Percentiles rank a stretch among this genome's conserved stretches.
Conservation (phyloP, 1,139 yeast genomes). For the Magnusiomyces suaveolens region DNA sequence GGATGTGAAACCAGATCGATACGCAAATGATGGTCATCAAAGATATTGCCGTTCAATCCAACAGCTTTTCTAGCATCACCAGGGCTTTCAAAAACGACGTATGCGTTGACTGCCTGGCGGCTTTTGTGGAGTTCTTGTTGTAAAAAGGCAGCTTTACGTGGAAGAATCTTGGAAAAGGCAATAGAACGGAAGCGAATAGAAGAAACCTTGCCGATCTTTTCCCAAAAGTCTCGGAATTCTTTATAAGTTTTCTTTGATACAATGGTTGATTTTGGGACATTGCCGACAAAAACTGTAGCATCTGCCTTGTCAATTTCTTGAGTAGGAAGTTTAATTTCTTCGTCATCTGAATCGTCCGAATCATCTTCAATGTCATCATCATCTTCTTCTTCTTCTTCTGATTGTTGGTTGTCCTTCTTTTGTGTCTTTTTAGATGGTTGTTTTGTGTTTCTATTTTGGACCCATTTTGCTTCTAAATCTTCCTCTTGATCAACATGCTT, state of each 20-base stretch:
- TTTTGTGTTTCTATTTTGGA: neutral
- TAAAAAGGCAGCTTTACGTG: conserved; percentile 86
- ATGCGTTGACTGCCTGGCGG: conserved; percentile 78
- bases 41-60: conserved; percentile 55
- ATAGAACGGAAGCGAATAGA: conserved; percentile 71
- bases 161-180: conserved; percentile 78
- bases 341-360: conserved; percentile 2
- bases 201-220: neutral
- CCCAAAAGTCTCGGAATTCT: conserved; percentile 45
- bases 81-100: conserved; percentile 59
- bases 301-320: conserved; percentile 74
- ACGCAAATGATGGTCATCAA: conserved; percentile 67
- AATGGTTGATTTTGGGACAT: conserved; percentile 41
- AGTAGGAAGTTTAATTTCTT: conserved; percentile 7
- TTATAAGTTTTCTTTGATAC: conserved; percentile 54
- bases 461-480: conserved; percentile 2
- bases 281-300: conserved; percentile 83
- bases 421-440: neutral
- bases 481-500: conserved; percentile 25
- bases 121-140: conserved; percentile 67
- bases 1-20: conserved; percentile 93
- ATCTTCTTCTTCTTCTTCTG: conserved; percentile 7
- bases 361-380: conserved; percentile 3
- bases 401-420: no score
- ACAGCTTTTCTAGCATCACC: conserved; percentile 47